phyloP scores from a whole-genome alignment of 768 basidiomycete genomes.

The Amanita jacksonii region DNA sequence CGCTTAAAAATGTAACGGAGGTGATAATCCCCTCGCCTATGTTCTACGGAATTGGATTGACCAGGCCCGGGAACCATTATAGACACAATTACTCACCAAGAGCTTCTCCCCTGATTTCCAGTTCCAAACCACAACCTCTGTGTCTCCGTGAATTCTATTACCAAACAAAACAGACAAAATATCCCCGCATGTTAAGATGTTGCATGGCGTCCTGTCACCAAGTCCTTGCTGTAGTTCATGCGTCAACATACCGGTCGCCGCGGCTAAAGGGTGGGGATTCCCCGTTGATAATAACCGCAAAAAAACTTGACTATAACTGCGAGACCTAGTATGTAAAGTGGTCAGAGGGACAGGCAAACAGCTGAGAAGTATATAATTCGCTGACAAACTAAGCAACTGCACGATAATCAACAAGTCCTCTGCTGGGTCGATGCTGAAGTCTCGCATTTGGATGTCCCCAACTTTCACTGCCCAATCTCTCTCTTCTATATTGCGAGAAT shows the following conservation, averaged over 20 bases:
- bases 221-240: conserved; percentile 17
- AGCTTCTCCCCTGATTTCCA: conserved; percentile 49
- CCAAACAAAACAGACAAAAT: conserved; percentile 41
- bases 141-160: conserved; percentile 22
- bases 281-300: conserved; percentile 37
- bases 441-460: too few species aligned
- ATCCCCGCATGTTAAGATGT: conserved; percentile 42
- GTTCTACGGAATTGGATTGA: conserved; percentile 15
- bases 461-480: too few species aligned
- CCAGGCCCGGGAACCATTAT: too few species aligned
- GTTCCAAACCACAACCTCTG: conserved; percentile 52
- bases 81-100: conserved; percentile 29
- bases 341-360: too few species aligned
- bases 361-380: too few species aligned
- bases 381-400: too few species aligned
- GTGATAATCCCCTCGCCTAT: conserved; percentile 25
- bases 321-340: too few species aligned
- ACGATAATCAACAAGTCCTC: too few species aligned
- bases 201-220: conserved; percentile 45
- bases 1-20: conserved; percentile 35
- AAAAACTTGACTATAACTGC: too few species aligned
- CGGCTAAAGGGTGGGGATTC: conserved; percentile 21
- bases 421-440: too few species aligned
- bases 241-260: conserved; percentile 24
- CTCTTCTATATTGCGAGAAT: too few species aligned